Conservation (phyloP, 2,329 filamentous ascomycete species). For the Xylaria multiplex region DNA sequence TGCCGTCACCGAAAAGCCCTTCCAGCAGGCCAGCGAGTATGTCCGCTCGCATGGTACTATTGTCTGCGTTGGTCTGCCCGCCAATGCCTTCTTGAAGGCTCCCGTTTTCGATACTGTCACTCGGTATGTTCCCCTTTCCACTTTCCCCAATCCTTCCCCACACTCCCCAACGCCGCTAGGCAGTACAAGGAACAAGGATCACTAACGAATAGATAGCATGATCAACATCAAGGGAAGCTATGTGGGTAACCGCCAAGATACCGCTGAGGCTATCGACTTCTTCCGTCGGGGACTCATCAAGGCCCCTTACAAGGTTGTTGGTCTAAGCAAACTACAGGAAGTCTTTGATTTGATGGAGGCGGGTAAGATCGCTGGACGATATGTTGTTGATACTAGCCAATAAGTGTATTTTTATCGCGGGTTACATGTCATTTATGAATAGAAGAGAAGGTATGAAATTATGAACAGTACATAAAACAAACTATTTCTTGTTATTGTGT, state of each 20-base stretch:
- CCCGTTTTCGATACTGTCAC: conserved; percentile 91
- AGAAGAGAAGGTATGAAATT: background rate
- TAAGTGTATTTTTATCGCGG: conserved; percentile 50
- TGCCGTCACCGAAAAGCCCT: conserved; percentile 88
- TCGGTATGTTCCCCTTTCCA: conserved; percentile 43
- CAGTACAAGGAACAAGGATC: background rate
- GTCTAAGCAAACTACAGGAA: conserved; percentile 79
- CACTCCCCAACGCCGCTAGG: background rate
- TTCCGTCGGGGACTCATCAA: conserved; percentile 85
- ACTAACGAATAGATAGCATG: conserved; percentile 67
- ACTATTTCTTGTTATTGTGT: background rate
- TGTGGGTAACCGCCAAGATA: conserved; percentile 91
- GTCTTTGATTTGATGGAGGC: conserved; percentile 82
- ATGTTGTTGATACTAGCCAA: conserved; percentile 79
- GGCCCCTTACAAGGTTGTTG: conserved; percentile 85
- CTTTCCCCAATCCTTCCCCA: background rate
- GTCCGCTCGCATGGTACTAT: conserved; percentile 84
- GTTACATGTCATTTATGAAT: conserved; percentile 1
- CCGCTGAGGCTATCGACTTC: conserved; percentile 90
- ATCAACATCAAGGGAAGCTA: conserved; percentile 92
- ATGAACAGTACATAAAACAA: background rate
- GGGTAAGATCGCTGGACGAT: conserved; percentile 79
- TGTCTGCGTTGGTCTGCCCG: conserved; percentile 89
- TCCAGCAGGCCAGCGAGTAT: conserved; percentile 93
- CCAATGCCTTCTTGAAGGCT: conserved; percentile 79